phyloP scores from a whole-genome alignment of 768 basidiomycete genomes.

The Hortiboletus campestris region DNA sequence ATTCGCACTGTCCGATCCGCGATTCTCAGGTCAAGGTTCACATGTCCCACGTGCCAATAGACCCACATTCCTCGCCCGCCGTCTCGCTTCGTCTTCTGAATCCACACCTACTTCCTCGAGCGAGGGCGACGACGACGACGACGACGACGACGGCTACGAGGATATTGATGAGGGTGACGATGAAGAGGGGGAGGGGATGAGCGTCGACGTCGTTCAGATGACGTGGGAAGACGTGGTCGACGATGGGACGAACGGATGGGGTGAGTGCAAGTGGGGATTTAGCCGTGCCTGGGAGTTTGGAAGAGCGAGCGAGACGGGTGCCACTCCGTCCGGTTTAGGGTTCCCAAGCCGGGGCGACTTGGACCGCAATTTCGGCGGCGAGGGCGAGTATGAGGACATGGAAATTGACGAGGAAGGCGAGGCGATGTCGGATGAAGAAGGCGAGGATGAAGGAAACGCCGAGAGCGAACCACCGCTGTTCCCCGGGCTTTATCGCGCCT shows the following conservation, averaged over 20 bases:
- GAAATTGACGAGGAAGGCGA: conserved; percentile 37
- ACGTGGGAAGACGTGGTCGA: conserved; percentile 30
- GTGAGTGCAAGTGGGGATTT: conserved; percentile 43
- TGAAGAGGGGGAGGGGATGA: conserved; percentile 2
- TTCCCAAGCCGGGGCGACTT: conserved; percentile 45
- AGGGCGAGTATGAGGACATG: conserved; percentile 25
- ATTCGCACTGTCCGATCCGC: conserved; percentile 39
- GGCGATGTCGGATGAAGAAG: conserved; percentile 13
- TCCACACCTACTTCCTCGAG: conserved; percentile 7
- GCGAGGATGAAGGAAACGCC: conserved; percentile 18
- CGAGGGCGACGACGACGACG: conserved; percentile 11
- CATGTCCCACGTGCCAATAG: conserved; percentile 41
- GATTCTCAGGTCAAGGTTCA: conserved; percentile 43
- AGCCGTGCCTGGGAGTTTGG: conserved; percentile 39
- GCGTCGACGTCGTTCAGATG: neutral
- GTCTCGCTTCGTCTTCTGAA: conserved; percentile 23
- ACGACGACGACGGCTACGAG: neutral
- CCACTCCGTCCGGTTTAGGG: conserved; percentile 1
- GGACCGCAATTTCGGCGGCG: conserved; percentile 45
- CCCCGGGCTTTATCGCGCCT: conserved; percentile 73
- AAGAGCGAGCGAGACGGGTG: conserved; percentile 7
- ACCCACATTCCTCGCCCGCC: conserved; percentile 28
- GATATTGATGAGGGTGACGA: conserved; percentile 8
- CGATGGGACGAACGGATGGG: conserved; percentile 30
- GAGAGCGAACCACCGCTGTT: conserved; percentile 40